Evolutionary conservation across 108 stramenopile species (phyloP), one percentile per base, ranked within the genome.

Genomic region (Stephanodiscus minutulus): DNA sequence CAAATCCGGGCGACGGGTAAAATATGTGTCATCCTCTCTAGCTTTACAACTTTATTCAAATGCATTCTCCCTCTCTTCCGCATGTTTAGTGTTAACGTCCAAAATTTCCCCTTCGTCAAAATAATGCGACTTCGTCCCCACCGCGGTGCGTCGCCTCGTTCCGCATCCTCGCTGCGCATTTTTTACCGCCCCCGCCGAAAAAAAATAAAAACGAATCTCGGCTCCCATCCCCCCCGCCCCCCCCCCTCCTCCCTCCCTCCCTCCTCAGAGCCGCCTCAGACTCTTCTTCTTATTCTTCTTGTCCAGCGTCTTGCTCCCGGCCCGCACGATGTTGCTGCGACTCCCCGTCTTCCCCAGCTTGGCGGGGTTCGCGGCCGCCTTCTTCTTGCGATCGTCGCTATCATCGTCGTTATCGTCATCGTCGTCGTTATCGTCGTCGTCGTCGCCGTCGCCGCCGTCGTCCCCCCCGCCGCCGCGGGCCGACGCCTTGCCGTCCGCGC

Each of bases 281-380:
- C 89, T 88, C 77, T 90, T 90, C 76, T 90, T 90, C 68, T 88
- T 90, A 62, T 36, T 87, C 76, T 82, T 81, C 58, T 78, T 79
- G 25, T 72, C 74, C 61, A 77, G 63, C 65, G n/a, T 66, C 59
- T 80, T 81, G 36, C 79, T 47, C 41, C 53, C 48, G 5, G 50
- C 22, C 3, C 70, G 64, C n/a, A 72, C 78, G 56, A 79, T 72
- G 31, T 72, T 79, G 44, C 69, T 70, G 21, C 66, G 64, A 61
- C 31, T 72, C 44, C 59, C 66, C 58, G 46, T 66, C 39, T 71
- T 79, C 21, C 70, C 60, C 44, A 66, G 27, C 47, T 70, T 70
- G 2, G 35, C 49, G 28, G 52, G 57, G 9, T 64, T 25, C 20
- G 63, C 27, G 36, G 70, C 29, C 24, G 36, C 21, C 25, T 64